Percentiles rank a stretch among this genome's conserved stretches.
phyloP scores from a whole-genome alignment of 2,329 filamentous ascomycete genomes.

The Xylaria sp. region DNA sequence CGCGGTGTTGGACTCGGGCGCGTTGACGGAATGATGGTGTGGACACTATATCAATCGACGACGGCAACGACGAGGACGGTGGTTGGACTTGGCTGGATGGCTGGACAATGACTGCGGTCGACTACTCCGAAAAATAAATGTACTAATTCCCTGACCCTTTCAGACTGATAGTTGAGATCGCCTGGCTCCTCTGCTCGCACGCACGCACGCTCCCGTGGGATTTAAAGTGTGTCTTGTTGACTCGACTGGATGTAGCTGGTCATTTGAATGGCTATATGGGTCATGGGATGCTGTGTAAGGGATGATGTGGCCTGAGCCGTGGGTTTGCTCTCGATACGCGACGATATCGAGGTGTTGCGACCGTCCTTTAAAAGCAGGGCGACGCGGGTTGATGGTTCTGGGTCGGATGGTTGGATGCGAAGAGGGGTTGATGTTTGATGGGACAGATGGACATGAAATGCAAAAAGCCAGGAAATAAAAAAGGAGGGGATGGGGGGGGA shows the following conservation, averaged over 20 bases:
- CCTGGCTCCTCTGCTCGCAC: slow-evolving; percentile 66
- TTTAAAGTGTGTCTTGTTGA: slow-evolving; percentile 76
- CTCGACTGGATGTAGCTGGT: slow-evolving; percentile 59
- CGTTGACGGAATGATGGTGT: slow-evolving; percentile 30
- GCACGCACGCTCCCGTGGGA: slow-evolving; percentile 70
- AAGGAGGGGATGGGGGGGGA: slow-evolving; percentile 44
- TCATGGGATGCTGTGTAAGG: slow-evolving; percentile 63
- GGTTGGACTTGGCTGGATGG: slow-evolving; percentile 32
- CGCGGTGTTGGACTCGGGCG: slow-evolving; percentile 39
- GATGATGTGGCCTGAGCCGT: slow-evolving; percentile 52
- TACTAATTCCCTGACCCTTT: slow-evolving; percentile 47
- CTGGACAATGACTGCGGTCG: slow-evolving; percentile 43
- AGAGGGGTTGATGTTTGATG: slow-evolving; percentile 44
- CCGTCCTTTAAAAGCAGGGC: slow-evolving; percentile 44
- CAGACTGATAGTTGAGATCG: slow-evolving; percentile 71
- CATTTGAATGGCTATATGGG: slow-evolving; percentile 63
- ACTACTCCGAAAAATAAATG: slow-evolving; percentile 42
- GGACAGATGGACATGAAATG: slow-evolving; percentile 41
- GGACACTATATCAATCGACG: slow-evolving; percentile 37
- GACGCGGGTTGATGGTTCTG: slow-evolving; percentile 42
- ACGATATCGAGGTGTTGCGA: slow-evolving; percentile 47
- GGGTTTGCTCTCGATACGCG: slow-evolving; percentile 45
- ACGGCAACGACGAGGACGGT: slow-evolving; percentile 26
- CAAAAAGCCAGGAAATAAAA: slow-evolving; percentile 46
- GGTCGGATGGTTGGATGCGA: slow-evolving; percentile 39